A percentile compares a stretch with the other conserved stretches of the same genome.
phyloP scores from a whole-genome alignment of 345 rosid species.

The Camelina hispida region DNA sequence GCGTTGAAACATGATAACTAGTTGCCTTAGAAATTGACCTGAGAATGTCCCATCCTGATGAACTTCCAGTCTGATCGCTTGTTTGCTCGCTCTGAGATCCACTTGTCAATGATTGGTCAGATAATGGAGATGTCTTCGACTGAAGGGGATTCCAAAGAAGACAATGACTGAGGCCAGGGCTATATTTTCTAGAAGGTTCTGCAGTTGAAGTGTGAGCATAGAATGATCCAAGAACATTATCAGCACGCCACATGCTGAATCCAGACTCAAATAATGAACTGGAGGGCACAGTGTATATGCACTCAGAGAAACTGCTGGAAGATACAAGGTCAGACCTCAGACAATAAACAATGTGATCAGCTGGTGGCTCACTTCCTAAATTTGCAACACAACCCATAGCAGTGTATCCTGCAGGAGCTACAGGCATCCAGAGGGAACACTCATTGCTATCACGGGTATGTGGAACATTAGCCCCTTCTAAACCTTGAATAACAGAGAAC shows the following conservation, averaged over 20 bases:
- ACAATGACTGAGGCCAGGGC: slow-evolving; percentile 75
- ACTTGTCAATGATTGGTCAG: slow-evolving; percentile 45
- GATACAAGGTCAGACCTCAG: slow-evolving; percentile 95
- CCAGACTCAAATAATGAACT: slow-evolving; percentile 62
- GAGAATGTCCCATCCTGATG: slow-evolving; percentile 86
- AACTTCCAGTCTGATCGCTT: slow-evolving; percentile 53
- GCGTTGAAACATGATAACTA: slow-evolving; percentile 71
- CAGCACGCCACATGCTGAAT: slow-evolving; percentile 93
- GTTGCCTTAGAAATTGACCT: slow-evolving; percentile 77
- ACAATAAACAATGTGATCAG: slow-evolving; percentile 85
- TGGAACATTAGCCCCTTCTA: slow-evolving; percentile 45
- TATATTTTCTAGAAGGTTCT: slow-evolving; percentile 58
- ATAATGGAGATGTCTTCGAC: slow-evolving; percentile 49
- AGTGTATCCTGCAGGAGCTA: slow-evolving; percentile 89
- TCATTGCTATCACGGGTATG: slow-evolving; percentile 51
- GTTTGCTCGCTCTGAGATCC: slow-evolving; percentile 51
- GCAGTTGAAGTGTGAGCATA: slow-evolving; percentile 73
- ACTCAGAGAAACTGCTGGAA: slow-evolving; percentile 80
- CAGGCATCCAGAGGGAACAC: slow-evolving; percentile 97
- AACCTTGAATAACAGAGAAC: slow-evolving; percentile 67
- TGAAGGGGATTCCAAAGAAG: slow-evolving; percentile 76
- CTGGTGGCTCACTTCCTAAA: slow-evolving; percentile 79
- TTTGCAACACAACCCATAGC: slow-evolving; percentile 92
- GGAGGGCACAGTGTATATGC: slow-evolving; percentile 64
- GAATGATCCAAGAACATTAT: slow-evolving; percentile 92